Evolutionary conservation across 75 land plant genomes (phyloP).

Genomic region (Pinus albicaulis): DNA sequence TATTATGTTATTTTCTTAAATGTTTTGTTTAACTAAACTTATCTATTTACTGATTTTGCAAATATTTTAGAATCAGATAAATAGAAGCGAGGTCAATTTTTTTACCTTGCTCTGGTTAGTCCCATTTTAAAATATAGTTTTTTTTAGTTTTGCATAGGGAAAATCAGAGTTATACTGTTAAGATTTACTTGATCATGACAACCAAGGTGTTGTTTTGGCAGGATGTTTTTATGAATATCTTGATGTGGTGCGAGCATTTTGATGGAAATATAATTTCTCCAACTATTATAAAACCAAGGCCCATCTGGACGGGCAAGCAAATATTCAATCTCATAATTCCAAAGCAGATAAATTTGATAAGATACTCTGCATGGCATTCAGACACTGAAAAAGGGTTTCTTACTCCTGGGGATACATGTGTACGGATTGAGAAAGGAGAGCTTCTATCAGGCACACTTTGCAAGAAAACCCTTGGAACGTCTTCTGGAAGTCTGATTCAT

Average conservation of each 20-base stretch:
- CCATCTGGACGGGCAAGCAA: slow-evolving; percentile 99
- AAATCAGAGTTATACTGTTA: neutral
- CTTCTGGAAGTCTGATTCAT: slow-evolving; percentile 95
- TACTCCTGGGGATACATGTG: slow-evolving; percentile 94
- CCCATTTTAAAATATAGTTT: no score
- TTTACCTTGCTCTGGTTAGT: no score
- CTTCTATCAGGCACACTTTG: slow-evolving; percentile 93
- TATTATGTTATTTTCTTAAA: neutral
- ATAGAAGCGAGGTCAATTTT: no score
- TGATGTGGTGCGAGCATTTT: slow-evolving; percentile 99
- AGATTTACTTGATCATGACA: neutral
- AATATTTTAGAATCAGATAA: no score
- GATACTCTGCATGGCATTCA: slow-evolving; percentile 85
- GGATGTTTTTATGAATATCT: slow-evolving; percentile 98
- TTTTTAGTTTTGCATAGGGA: no score
- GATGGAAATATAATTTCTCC: slow-evolving; percentile 95
- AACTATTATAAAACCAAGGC: slow-evolving; percentile 88
- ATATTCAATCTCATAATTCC: slow-evolving; percentile 98
- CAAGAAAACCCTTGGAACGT: slow-evolving; percentile 95
- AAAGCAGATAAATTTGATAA: slow-evolving; percentile 91
- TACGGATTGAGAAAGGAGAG: slow-evolving; percentile 96
- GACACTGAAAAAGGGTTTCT: slow-evolving; percentile 72
- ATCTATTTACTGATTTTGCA: no score
- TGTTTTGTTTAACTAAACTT: neutral
- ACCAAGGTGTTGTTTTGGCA: slow-evolving; percentile 23